These are phyloP conservation scores for Fomes fomentarius DNA, from an alignment of 1,284 basidiomycete species.

Conservation along the genomic window DNA sequence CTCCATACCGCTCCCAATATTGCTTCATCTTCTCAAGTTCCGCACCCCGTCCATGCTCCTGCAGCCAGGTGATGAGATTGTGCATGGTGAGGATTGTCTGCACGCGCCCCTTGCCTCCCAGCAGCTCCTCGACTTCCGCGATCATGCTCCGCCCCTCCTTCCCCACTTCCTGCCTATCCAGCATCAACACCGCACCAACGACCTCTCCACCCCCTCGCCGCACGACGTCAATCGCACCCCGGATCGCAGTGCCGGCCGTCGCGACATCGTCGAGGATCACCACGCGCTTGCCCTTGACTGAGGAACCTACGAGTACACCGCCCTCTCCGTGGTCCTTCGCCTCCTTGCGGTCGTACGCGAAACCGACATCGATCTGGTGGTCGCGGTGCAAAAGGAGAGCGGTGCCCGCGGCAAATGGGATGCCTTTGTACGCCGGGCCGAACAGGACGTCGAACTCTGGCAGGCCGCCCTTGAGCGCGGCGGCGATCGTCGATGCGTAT, in stretches of 20 bases:
- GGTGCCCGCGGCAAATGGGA: slow-evolving; percentile 91
- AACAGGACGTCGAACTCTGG: slow-evolving; percentile 90
- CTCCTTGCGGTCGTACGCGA: slow-evolving; percentile 96
- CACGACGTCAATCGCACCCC: slow-evolving; percentile 80
- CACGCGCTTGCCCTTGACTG: slow-evolving; percentile 79
- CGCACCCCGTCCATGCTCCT: slow-evolving; percentile 64
- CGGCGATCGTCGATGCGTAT: slow-evolving; percentile 81
- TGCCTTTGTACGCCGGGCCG: slow-evolving; percentile 98
- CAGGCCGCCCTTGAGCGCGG: slow-evolving; percentile 46
- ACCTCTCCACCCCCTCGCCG: slow-evolving; percentile 71
- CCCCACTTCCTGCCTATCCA: slow-evolving; percentile 92
- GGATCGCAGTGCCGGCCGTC: slow-evolving; percentile 93
- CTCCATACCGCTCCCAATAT: slow-evolving; percentile 84
- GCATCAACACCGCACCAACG: slow-evolving; percentile 88
- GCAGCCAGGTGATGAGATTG: slow-evolving; percentile 87
- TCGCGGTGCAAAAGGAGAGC: slow-evolving; percentile 75
- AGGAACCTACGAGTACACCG: slow-evolving; percentile 89
- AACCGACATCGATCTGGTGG: slow-evolving; percentile 73
- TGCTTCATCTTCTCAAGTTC: slow-evolving; percentile 78
- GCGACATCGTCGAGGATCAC: slow-evolving; percentile 97
- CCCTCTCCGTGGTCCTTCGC: slow-evolving; percentile 97
- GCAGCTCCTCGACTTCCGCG: slow-evolving; percentile 81
- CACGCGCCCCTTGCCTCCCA: slow-evolving; percentile 69
- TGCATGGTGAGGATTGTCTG: slow-evolving; percentile 82
- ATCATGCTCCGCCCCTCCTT: slow-evolving; percentile 74